phyloP scores from a whole-genome alignment of 495 filamentous ascomycete genomes.

The Aspergillus affinis region DNA sequence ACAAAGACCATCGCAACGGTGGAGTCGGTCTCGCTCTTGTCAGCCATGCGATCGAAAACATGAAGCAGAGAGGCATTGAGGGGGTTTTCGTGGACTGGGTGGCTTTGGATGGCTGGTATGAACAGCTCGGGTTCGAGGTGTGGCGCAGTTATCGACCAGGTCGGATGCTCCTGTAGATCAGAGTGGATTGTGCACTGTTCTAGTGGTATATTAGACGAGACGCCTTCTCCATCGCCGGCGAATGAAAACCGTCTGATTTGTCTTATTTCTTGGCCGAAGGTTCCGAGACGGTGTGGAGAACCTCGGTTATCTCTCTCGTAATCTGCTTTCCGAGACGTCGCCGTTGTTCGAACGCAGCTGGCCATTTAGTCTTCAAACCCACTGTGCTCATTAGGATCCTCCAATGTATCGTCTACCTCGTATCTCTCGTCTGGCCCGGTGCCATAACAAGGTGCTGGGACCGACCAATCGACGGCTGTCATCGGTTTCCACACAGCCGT shows the following conservation, averaged over 20 bases:
- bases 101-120: slow-evolving; percentile 49
- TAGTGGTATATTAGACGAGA: too few relatives aligned
- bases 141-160: slow-evolving; percentile 47
- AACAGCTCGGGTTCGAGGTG: slow-evolving; percentile 45
- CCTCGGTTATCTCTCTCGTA: neutral
- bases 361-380: neutral
- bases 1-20: slow-evolving; percentile 35
- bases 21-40: slow-evolving; percentile 50
- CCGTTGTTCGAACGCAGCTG: neutral
- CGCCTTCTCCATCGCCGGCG: neutral
- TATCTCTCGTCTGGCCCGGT: neutral
- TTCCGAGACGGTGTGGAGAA: neutral
- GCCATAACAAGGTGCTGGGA: neutral
- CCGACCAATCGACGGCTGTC: neutral
- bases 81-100: slow-evolving; percentile 55
- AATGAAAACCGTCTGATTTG: neutral
- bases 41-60: slow-evolving; percentile 48
- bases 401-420: neutral
- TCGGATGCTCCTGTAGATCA: slow-evolving; percentile 15
- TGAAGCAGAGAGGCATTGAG: slow-evolving; percentile 47
- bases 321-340: neutral
- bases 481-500: neutral
- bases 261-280: neutral
- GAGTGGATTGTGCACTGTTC: neutral
- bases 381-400: neutral